These are phyloP conservation scores for Medicago truncatula DNA, from an alignment of 306 rosid species.

Conservation along the genomic window MtrunA17r5.0-ANR NC_053047.1:16852001-16852500, in stretches of 20 bases:
- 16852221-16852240: constrained; percentile 63
- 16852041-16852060: constrained; percentile 44
- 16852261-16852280: constrained; percentile 58
- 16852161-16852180: constrained; percentile 40
- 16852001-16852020: background rate
- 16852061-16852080: constrained; percentile 32
- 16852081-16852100: constrained; percentile 37
- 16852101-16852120: constrained; percentile 36
- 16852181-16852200: constrained; percentile 33
- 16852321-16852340: constrained; percentile 63
- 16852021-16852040: constrained; percentile 43
- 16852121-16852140: constrained; percentile 44
- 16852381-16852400: constrained; percentile 46
- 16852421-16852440: constrained; percentile 54
- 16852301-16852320: constrained; percentile 55
- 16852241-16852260: constrained; percentile 63
- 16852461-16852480: constrained; percentile 37
- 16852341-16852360: constrained; percentile 55
- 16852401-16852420: constrained; percentile 48
- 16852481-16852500: constrained; percentile 45
- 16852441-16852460: constrained; percentile 47
- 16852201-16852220: background rate
- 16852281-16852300: constrained; percentile 59
- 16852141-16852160: constrained; percentile 6
- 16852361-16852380: constrained; percentile 68